A percentile compares a stretch with the other conserved stretches of the same genome.
Evolutionary conservation across 306 rosid genomes (phyloP).

Genomic region (Acacia confusa): DNA sequence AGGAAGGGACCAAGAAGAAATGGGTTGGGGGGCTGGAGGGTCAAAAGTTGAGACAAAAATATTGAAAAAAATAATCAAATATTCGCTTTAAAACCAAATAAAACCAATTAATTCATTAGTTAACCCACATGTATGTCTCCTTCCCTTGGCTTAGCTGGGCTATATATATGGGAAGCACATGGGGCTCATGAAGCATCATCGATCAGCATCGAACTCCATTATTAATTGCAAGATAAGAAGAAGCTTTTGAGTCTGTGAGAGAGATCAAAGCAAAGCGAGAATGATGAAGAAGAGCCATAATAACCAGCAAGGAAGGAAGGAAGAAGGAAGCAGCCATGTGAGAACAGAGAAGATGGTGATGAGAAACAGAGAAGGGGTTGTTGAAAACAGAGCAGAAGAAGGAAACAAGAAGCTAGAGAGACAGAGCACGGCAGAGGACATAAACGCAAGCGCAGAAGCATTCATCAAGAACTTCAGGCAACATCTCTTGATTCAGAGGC

Average conservation of each 20-base stretch:
- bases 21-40: not conserved
- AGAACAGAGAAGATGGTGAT: conserved; percentile 19
- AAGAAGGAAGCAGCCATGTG: conserved; percentile 22
- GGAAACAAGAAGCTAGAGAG: conserved; percentile 51
- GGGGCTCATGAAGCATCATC: not conserved
- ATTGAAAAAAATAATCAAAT: not conserved
- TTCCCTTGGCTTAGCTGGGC: not conserved
- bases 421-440: conserved; percentile 50
- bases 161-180: not conserved
- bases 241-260: not conserved
- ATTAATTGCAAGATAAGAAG: not conserved
- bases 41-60: not conserved
- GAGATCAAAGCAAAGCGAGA: not conserved
- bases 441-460: conserved; percentile 81
- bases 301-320: not conserved
- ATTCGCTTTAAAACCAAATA: not conserved
- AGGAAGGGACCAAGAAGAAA: not conserved
- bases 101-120: not conserved
- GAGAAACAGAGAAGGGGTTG: too few relatives aligned
- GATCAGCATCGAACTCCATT: not conserved
- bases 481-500: conserved; percentile 79
- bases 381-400: not conserved
- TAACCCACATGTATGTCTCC: not conserved
- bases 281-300: not conserved
- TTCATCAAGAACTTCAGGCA: conserved; percentile 87